Base-by-base conservation (phyloP, 2,329 filamentous ascomycete species). In the Fusarium buxicola region DNA sequence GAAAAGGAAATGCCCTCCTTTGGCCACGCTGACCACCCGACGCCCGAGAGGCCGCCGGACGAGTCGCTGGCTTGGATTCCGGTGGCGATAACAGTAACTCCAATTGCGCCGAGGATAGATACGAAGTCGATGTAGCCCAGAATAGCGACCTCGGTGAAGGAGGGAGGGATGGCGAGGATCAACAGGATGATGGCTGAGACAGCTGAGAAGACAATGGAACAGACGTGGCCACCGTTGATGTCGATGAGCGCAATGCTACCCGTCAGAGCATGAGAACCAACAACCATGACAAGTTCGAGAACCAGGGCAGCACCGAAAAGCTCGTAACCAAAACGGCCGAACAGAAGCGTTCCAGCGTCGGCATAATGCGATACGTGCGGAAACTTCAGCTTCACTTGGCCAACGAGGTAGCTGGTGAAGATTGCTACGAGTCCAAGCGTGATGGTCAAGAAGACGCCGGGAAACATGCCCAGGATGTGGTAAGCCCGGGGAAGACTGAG, bases 191-290 rank as follows among this genome's bases (percentile, higher is more conserved):
- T 74, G 40, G 78, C 80, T 4, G 80, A 81, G 24, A 81, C 73
- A 39, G 80, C 75, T 10, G 76, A 77, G 59, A 81, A 82, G 21
- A 67, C 64, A 13, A 66, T 61, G 28, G 64, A 66, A 12, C 64
- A 66, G 60, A 64, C 59, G 8, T 72, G 83, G 61, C 89, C 82
- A 2, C 84, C 74, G 2, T 86, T 87, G 49, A 92, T 79, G 43
- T 82, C 86, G 66, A 87, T 87, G 74, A 91, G 84, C 62, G 89
- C 89, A 66, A 91, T 88, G 36, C 82, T 84, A 63, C 90, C 91
- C 0, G 88, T 90, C 58, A 92, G 77, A 34, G 90, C 80, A 74
- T 92, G 90, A n/a, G 88, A 89, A 24, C 84, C 87, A 75, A 89
- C 87, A 63, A 90, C 83, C 76, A 92, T 90, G 43, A 89, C 76